phyloP scores from a whole-genome alignment of 306 rosid species.

The Chamaecrista fasciculata region DNA sequence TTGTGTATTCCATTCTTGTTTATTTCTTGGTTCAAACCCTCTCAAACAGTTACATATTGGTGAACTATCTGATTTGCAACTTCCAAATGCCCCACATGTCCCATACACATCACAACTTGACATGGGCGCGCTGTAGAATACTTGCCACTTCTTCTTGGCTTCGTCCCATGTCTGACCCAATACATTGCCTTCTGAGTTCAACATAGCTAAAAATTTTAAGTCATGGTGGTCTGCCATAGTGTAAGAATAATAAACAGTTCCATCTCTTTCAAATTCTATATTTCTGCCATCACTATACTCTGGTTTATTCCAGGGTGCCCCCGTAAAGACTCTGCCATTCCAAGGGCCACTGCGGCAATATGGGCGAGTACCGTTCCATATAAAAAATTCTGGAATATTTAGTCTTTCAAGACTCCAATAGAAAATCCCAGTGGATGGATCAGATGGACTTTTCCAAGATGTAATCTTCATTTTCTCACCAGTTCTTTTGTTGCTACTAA shows the following conservation, averaged over 20 bases:
- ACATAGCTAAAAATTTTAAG: no score
- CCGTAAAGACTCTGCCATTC: conserved; percentile 14
- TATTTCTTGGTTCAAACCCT: conserved; percentile 29
- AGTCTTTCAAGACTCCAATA: background rate
- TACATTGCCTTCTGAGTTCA: no score
- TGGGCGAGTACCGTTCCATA: background rate
- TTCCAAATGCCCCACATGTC: background rate
- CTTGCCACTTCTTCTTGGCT: no score
- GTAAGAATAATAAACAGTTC: no score
- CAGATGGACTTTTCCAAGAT: background rate
- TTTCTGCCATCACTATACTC: no score
- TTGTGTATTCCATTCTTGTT: conserved; percentile 2
- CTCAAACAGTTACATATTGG: conserved; percentile 33
- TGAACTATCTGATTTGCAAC: background rate
- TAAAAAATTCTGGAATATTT: background rate
- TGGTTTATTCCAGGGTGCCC: background rate
- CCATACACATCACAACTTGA: background rate
- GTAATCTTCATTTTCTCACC: background rate
- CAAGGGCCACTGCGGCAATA: conserved; percentile 28
- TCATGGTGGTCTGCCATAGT: no score
- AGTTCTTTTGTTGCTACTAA: background rate
- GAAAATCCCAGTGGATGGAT: background rate
- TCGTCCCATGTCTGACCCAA: no score
- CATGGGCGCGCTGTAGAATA: no score
- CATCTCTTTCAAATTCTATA: no score